Percentiles rank a stretch among this genome's conserved stretches.
These are phyloP conservation scores for Rhipidocladum racemiflorum DNA, from an alignment of 176 grass and related monocot species.

Conservation along the genomic window DNA sequence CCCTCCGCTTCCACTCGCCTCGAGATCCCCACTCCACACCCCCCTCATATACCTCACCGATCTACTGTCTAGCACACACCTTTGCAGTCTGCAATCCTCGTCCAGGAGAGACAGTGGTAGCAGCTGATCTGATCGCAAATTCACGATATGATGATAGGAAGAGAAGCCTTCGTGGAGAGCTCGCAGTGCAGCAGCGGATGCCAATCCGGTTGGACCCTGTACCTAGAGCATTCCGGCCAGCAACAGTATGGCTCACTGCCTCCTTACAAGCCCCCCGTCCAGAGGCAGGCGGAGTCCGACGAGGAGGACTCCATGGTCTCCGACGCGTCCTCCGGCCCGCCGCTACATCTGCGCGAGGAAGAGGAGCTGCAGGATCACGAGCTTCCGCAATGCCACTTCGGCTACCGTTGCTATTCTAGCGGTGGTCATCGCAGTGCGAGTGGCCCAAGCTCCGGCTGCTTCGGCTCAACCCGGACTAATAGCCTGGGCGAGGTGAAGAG, in stretches of 20 bases:
- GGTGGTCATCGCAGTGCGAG: not conserved
- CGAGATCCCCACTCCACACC: slow-evolving; percentile 34
- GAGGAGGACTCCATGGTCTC: slow-evolving; percentile 81
- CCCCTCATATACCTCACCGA: slow-evolving; percentile 21
- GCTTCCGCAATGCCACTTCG: not conserved
- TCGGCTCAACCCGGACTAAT: not conserved
- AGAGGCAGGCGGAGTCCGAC: not conserved
- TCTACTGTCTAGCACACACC: not conserved
- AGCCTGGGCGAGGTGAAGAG: not conserved
- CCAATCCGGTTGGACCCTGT: slow-evolving; percentile 85
- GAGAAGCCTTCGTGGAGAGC: slow-evolving; percentile 13
- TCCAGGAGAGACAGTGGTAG: not conserved
- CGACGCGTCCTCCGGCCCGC: slow-evolving; percentile 83
- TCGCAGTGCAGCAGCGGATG: slow-evolving; percentile 71
- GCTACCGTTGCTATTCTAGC: not conserved
- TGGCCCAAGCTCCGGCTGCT: not conserved
- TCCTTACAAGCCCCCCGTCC: not conserved
- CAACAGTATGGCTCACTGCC: not conserved
- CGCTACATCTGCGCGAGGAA: not conserved
- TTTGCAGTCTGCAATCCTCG: not conserved
- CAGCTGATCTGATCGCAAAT: slow-evolving; percentile 9
- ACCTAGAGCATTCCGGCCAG: slow-evolving; percentile 60
- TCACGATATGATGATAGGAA: slow-evolving; percentile 9
- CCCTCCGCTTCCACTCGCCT: slow-evolving; percentile 5
- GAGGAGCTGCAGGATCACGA: not conserved